These are phyloP conservation scores for Discostella stelligeroides DNA, from an alignment of 108 stramenopile species.

Conservation along the genomic window DNA sequence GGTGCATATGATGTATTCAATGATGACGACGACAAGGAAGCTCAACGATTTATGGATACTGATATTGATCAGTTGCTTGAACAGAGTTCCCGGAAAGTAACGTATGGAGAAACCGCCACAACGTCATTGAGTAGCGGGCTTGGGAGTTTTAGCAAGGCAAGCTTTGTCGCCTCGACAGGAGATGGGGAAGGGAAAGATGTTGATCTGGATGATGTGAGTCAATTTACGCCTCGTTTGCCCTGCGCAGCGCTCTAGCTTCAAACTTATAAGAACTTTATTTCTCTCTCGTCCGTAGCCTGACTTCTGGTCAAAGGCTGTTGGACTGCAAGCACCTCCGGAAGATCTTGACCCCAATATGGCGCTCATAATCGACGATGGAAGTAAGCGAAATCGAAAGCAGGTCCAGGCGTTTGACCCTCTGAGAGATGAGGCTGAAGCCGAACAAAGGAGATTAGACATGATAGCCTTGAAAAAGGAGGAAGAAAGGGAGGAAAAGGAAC, in stretches of 20 bases:
- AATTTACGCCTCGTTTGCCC: constrained; percentile 13
- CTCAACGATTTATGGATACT: constrained; percentile 85
- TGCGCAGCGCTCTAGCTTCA: background rate
- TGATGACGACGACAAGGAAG: constrained; percentile 85
- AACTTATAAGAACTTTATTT: background rate
- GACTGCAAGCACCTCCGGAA: constrained; percentile 76
- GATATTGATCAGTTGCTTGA: constrained; percentile 90
- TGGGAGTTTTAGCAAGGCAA: constrained; percentile 89
- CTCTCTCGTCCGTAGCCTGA: constrained; percentile 50
- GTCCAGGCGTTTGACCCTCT: constrained; percentile 81
- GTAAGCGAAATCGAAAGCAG: constrained; percentile 77
- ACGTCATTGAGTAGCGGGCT: constrained; percentile 68
- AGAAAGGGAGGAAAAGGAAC: constrained; percentile 80
- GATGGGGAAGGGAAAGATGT: constrained; percentile 84
- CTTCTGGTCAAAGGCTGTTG: constrained; percentile 91
- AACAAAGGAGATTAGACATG: constrained; percentile 67
- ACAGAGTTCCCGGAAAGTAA: constrained; percentile 76
- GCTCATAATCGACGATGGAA: constrained; percentile 78
- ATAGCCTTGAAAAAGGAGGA: constrained; percentile 55
- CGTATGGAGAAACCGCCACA: constrained; percentile 66
- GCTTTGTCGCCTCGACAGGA: constrained; percentile 85
- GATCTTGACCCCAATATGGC: constrained; percentile 61
- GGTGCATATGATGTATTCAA: constrained; percentile 88
- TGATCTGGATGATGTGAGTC: constrained; percentile 80
- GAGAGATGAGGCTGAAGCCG: constrained; percentile 65